These are phyloP conservation scores for Desmodesmus armatus DNA, from an alignment of 139 green algal species.

Conservation along the genomic window DNA sequence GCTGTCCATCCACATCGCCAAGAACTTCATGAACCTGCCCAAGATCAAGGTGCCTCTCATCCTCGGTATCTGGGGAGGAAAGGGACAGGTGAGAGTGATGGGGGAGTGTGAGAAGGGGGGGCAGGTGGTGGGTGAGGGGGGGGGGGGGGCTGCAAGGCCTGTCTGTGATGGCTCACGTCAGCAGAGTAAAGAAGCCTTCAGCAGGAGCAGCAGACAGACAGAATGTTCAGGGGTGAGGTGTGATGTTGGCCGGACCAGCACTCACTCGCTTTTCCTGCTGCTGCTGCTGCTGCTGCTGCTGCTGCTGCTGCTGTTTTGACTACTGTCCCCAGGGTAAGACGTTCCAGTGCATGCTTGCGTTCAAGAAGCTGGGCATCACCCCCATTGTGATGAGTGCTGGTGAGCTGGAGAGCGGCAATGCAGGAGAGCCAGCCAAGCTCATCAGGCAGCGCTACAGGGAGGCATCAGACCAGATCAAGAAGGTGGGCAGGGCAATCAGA, in stretches of 20 bases:
- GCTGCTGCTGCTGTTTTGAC: neutral
- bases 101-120: neutral
- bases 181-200: too few relatives aligned
- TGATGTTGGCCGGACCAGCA: too few relatives aligned
- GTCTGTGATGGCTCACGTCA: too few relatives aligned
- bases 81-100: conserved; percentile 86
- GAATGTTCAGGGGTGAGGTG: too few relatives aligned
- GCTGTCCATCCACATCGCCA: conserved; percentile 64
- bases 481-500: too few relatives aligned
- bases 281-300: neutral
- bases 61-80: conserved; percentile 98
- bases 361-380: conserved; percentile 97
- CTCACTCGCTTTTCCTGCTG: neutral
- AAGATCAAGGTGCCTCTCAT: conserved; percentile 96
- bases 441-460: conserved; percentile 95
- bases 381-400: conserved; percentile 99
- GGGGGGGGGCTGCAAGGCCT: neutral
- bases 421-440: conserved; percentile 98
- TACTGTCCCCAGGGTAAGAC: conserved; percentile 83
- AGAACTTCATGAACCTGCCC: conserved; percentile 77
- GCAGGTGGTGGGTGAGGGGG: neutral
- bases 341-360: conserved; percentile 97
- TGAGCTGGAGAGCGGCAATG: conserved; percentile 99
- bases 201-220: too few relatives aligned
- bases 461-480: conserved; percentile 71